Evolutionary conservation across 768 basidiomycete species (phyloP), one percentile per base, ranked within the genome.

Genomic region (Gautieria morchelliformis): DNA sequence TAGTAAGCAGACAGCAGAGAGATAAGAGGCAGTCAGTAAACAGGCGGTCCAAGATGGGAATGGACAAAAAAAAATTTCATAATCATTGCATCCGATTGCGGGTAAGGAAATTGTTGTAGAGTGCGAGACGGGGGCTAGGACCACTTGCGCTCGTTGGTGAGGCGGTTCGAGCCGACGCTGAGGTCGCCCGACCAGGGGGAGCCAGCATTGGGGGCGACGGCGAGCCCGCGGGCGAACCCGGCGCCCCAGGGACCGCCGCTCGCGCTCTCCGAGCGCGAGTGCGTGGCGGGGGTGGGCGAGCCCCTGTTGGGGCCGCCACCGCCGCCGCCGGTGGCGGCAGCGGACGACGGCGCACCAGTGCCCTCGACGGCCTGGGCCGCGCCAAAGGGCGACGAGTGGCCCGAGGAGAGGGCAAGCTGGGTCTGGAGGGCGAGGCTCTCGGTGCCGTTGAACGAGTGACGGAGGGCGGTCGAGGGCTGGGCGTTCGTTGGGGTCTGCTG

Each of bases 391-490:
- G 41, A 44, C n/a, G 53, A 44, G 22, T 55, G 45, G 3, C 33
- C 37, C 22, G 45, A 40, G 8, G 48, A 47, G 6, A 39, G 15
- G 11, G 56, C 45, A 22, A 57, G 48, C 27, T 57, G 56, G 4
- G 44, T 22, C 48, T 47, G 46, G 15, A 57, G 45, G 12, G 17
- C 20, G 12, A 57, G n/a, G 27, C 11, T 35, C 56, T 90, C 88
- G 19, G 83, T 79, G 56, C 87, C 86, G 62, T 83, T 86, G 71
- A 87, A 82, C 37, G 89, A 87, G 65, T 88, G 87, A 59, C 84
- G 83, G 57, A 82, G 75, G 61, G 74, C 83, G 48, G 82, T 72
- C 20, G 66, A 58, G 32, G 66, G 58, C 58, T 67, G 56, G 1
- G 47, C 20, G 33, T 56, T 56, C 6, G 45, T 37, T 3, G 55